Evolutionary conservation across 177 flowering plant species (phyloP).

Genomic region (Vitis hybrid): DNA sequence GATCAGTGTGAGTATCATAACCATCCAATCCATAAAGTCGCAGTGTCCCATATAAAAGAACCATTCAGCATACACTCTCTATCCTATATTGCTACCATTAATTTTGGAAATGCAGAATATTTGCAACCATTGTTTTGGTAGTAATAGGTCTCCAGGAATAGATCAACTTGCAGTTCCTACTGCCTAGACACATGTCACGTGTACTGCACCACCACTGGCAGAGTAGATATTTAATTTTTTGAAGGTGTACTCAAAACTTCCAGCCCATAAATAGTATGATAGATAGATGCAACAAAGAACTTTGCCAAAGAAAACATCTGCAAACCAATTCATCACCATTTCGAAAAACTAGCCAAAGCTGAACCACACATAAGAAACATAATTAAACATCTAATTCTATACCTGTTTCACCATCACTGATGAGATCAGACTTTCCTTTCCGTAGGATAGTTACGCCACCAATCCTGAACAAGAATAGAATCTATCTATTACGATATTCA

Average conservation of each 20-base stretch:
- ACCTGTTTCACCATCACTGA: conserved; percentile 91
- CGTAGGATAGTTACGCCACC: conserved; percentile 84
- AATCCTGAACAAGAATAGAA: conserved; percentile 49
- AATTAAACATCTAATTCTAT: conserved; percentile 4
- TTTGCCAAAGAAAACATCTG: not conserved
- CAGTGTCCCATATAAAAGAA: too few relatives aligned
- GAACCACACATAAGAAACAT: conserved; percentile 1
- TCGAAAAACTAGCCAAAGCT: not conserved
- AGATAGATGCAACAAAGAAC: not conserved
- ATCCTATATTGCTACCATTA: not conserved
- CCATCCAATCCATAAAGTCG: not conserved
- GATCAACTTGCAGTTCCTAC: not conserved
- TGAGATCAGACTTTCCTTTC: conserved; percentile 85
- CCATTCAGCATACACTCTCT: too few relatives aligned
- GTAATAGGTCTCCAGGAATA: not conserved
- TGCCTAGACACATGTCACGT: not conserved
- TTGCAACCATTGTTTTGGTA: not conserved
- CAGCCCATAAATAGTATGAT: not conserved
- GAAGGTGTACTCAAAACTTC: not conserved
- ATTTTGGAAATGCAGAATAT: not conserved
- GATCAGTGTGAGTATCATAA: too few relatives aligned
- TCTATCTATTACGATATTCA: not conserved
- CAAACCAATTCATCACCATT: not conserved
- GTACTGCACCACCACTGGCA: not conserved
- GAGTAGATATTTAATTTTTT: not conserved